Percentiles rank a stretch among this genome's conserved stretches.
Conservation (phyloP, 2,329 filamentous ascomycete species). For the Endothia cerciana region DNA sequence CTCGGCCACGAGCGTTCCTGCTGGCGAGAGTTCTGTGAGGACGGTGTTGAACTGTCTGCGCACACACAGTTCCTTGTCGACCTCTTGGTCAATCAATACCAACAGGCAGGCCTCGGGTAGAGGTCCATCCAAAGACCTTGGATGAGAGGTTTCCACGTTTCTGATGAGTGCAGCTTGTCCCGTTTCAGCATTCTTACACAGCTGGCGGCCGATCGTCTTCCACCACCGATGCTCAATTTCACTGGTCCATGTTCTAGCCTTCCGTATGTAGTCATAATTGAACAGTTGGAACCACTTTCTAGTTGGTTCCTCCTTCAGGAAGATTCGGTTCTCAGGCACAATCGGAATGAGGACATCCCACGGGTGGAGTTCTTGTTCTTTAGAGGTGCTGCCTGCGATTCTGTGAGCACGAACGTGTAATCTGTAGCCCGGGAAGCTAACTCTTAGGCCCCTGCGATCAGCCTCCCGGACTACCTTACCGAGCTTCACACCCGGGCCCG, state of each 20-base stretch:
- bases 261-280: neutral
- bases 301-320: neutral
- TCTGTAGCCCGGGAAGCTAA: neutral
- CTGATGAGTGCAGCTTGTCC: conserved; percentile 10
- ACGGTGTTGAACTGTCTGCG: neutral
- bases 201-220: neutral
- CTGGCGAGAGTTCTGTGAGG: neutral
- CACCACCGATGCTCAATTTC: neutral
- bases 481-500: neutral
- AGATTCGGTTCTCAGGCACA: neutral
- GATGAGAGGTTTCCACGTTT: neutral
- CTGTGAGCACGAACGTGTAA: neutral
- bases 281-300: neutral
- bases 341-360: neutral
- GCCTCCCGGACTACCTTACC: neutral
- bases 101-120: neutral
- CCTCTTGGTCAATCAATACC: conserved; percentile 2
- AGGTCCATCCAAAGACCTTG: neutral
- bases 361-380: neutral
- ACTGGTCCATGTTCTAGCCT: neutral
- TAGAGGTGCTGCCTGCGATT: neutral
- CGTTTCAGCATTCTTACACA: neutral
- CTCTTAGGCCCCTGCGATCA: neutral
- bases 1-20: neutral
- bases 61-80: conserved; percentile 7